Base-by-base conservation (phyloP, 2,329 filamentous ascomycete species). In the Alternaria sp. region DNA sequence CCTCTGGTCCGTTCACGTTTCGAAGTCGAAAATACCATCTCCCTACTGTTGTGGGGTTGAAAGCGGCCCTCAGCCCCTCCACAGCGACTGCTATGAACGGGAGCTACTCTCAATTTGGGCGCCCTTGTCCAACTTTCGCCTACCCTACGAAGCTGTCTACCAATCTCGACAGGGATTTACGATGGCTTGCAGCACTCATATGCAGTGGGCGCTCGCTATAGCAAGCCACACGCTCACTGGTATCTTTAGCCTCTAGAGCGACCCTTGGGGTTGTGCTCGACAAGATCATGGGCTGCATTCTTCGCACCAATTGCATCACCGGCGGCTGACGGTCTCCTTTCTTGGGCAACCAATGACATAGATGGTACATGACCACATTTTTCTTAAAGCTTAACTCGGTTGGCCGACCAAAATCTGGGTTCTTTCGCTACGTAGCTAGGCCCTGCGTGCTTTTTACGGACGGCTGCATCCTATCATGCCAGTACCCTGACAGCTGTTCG, bases 1-100 rank as follows among this genome's bases (percentile, higher is more conserved):
- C 66, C 50, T 40, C 54, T 73, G 60, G 63, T 64, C 60, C 59
- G 59, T 68, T 65, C 66, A 50, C 68, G 63, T 70, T 66, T 63
- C 70, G 59, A 63, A 64, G 64, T 70, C 65, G 59, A 67, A 68
- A 66, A 68, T 71, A 68, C 66, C 66, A 68, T 64, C 55, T 71
- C 55, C 69, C 65, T 60, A 57, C 62, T 66, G 61, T 64, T 57
- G 65, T 69, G 62, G 71, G 68, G 64, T 77, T 63, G 69, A 71
- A 75, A 75, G 73, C 70, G 67, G 71, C 69, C 60, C 64, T 66
- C 67, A 68, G 64, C 63, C 68, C 65, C 67, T 71, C 68, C 60
- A 57, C 55, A 53, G 60, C 50, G 62, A 64, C 60, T 67, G 67
- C 68, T 64, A 67, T 62, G 60, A 52, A 66, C 60, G 62, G 64